Percentiles rank a stretch among this genome's conserved stretches.
phyloP scores from a whole-genome alignment of 2,329 filamentous ascomycete species.

The Ascocoryne sarcoides region DNA sequence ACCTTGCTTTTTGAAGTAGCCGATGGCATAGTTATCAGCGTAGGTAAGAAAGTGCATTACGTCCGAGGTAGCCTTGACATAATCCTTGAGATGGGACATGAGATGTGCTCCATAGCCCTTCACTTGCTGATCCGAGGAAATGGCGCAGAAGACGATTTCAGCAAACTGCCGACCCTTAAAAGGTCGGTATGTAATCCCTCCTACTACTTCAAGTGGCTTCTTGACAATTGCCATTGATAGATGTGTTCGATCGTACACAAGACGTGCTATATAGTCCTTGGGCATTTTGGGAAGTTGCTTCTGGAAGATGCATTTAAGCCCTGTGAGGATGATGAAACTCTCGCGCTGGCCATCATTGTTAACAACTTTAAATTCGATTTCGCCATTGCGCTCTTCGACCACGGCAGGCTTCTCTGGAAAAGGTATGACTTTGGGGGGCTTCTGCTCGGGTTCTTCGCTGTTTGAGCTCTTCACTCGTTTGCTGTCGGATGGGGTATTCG shows the following conservation, averaged over 20 bases:
- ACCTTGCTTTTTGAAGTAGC: constrained; percentile 98
- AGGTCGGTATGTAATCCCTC: constrained; percentile 91
- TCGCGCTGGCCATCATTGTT: constrained; percentile 90
- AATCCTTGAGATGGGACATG: constrained; percentile 97
- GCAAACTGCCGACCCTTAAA: constrained; percentile 90
- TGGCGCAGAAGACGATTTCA: constrained; percentile 97
- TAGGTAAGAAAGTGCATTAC: constrained; percentile 99
- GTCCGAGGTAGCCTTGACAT: constrained; percentile 90
- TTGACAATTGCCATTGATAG: constrained; percentile 96
- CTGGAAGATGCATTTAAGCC: constrained; percentile 95
- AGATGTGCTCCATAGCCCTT: constrained; percentile 97
- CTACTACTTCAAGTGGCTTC: constrained; percentile 89
- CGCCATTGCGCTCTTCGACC: constrained; percentile 83
- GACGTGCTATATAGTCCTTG: constrained; percentile 94
- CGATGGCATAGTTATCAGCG: constrained; percentile 97
- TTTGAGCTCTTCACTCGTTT: constrained; percentile 55
- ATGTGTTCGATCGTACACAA: constrained; percentile 96
- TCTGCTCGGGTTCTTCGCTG: constrained; percentile 34
- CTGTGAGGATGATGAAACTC: constrained; percentile 88
- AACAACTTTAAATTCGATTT: constrained; percentile 95
- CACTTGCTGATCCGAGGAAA: constrained; percentile 95
- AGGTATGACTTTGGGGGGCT: constrained; percentile 42
- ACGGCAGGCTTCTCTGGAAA: constrained; percentile 93
- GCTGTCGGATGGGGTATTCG: constrained; percentile 48
- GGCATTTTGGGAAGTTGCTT: constrained; percentile 99